Percentiles rank a stretch among this genome's conserved stretches.
phyloP scores from a whole-genome alignment of 139 green algal species.

The Chlamydomonas incerta region DNA sequence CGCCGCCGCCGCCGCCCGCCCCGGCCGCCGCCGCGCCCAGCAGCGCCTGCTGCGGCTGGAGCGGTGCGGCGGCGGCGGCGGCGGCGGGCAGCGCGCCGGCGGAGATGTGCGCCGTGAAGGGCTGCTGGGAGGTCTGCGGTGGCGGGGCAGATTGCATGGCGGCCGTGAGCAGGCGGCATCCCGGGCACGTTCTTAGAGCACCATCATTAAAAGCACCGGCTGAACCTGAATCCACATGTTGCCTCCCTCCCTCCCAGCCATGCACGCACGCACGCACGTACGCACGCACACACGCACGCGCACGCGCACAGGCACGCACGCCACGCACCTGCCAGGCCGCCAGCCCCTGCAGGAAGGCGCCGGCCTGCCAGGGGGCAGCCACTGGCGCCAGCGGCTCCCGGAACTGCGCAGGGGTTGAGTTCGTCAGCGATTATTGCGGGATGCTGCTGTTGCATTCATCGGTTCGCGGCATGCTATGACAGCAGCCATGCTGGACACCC shows the following conservation, averaged over 20 bases:
- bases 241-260: too few relatives aligned
- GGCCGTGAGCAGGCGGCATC: too few relatives aligned
- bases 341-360: conserved; percentile 67
- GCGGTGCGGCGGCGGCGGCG: background rate
- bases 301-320: background rate
- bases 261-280: too few relatives aligned
- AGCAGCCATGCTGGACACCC: too few relatives aligned
- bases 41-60: background rate
- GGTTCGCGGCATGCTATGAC: too few relatives aligned
- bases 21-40: background rate
- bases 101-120: conserved; percentile 42
- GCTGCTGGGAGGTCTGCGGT: conserved; percentile 17
- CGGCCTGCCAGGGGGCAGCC: conserved; percentile 42
- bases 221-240: too few relatives aligned
- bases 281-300: too few relatives aligned
- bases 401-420: conserved; percentile 74
- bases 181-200: too few relatives aligned
- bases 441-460: too few relatives aligned
- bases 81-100: background rate
- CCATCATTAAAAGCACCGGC: too few relatives aligned
- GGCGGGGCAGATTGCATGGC: background rate
- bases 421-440: too few relatives aligned
- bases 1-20: background rate
- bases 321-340: conserved; percentile 64
- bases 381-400: conserved; percentile 91